Evolutionary conservation across 2,329 filamentous ascomycete genomes (phyloP), one percentile per base, ranked within the genome.

Genomic region (Penicillium janthinellum): DNA sequence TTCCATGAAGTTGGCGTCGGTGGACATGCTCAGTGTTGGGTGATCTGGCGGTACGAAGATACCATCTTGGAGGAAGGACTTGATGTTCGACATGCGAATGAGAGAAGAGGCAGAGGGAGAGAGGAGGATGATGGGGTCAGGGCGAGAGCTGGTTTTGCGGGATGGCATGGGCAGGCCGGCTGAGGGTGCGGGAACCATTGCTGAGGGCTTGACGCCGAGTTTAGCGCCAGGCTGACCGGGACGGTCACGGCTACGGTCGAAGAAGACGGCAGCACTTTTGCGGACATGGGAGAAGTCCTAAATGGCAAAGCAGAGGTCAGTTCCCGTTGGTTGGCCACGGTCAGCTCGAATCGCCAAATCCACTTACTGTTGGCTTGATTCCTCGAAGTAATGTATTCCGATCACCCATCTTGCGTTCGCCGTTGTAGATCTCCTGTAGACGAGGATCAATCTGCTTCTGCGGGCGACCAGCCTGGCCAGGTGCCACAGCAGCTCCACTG

Each of bases 241-340:
- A n/a, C 73, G 73, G 45, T 71, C 72, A 66, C 81, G 74, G 68
- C 79, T 77, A 61, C 82, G 81, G 66, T 80, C 85, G 70, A 95
- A 88, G 78, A 96, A 94, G 14, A 87, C 82, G 53, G 88, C 84
- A 38, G 92, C 91, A 65, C 90, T 85, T 80, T 96, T 97, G 70
- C 93, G 91, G 64, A 97, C 90, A 70, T 93, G 89, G 15, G 92
- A 94, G 77, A 98, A 98, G 79, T 99, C 95, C 91, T 97, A 70
- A 20, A 45, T 28, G 15, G n/a, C n/a, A 37, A 12, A 22, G 14
- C 2, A 25, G 28, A 47, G n/a, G 28, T 70, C 54, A 62, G 64
- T 54, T 22, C 54, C 31, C 28, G 4, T 17, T 1, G n/a, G 3
- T 28, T 15, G 20, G 10, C 12, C 38, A 17, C 20, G 14, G n/a